phyloP scores from a whole-genome alignment of 1,284 basidiomycete genomes.

The Cutaneotrichosporon curvatum region DNA sequence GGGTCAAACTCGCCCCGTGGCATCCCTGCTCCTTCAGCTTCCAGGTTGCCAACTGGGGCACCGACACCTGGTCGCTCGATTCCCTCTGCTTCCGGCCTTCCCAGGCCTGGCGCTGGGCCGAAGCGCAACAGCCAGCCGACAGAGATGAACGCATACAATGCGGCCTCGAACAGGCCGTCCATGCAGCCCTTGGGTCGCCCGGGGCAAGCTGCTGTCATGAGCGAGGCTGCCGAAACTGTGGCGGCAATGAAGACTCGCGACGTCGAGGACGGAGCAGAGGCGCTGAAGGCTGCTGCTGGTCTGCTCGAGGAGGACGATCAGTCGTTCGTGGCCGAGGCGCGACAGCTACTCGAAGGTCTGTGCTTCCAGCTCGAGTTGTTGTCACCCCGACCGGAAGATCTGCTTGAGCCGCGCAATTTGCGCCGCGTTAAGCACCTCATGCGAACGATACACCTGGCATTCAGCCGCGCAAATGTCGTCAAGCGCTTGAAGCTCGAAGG shows the following conservation, averaged over 20 bases:
- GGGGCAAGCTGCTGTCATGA: background rate
- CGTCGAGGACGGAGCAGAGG: slow-evolving; percentile 77
- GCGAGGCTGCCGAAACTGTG: slow-evolving; percentile 18
- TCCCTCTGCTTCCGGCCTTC: slow-evolving; percentile 11
- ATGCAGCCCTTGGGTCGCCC: slow-evolving; percentile 23
- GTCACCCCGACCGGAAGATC: slow-evolving; percentile 52
- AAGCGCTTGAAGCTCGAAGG: slow-evolving; percentile 11
- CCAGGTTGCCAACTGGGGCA: background rate
- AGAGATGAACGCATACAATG: background rate
- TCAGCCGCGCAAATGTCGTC: slow-evolving; percentile 8
- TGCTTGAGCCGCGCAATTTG: slow-evolving; percentile 69
- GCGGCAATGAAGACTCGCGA: slow-evolving; percentile 54
- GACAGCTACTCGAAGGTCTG: slow-evolving; percentile 73
- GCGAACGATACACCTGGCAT: slow-evolving; percentile 54
- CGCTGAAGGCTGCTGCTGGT: slow-evolving; percentile 82
- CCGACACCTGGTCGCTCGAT: slow-evolving; percentile 7
- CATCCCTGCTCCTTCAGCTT: slow-evolving; percentile 4
- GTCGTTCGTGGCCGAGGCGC: slow-evolving; percentile 44
- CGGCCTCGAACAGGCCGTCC: slow-evolving; percentile 7
- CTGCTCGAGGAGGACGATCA: slow-evolving; percentile 67
- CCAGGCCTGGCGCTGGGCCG: slow-evolving; percentile 5
- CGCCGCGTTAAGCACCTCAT: slow-evolving; percentile 86
- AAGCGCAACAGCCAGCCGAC: background rate
- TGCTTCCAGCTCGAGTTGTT: slow-evolving; percentile 50
- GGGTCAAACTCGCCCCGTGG: slow-evolving; percentile 4